Conservation (phyloP, 306 rosid species). For the Castanopsis chinensis region DNA sequence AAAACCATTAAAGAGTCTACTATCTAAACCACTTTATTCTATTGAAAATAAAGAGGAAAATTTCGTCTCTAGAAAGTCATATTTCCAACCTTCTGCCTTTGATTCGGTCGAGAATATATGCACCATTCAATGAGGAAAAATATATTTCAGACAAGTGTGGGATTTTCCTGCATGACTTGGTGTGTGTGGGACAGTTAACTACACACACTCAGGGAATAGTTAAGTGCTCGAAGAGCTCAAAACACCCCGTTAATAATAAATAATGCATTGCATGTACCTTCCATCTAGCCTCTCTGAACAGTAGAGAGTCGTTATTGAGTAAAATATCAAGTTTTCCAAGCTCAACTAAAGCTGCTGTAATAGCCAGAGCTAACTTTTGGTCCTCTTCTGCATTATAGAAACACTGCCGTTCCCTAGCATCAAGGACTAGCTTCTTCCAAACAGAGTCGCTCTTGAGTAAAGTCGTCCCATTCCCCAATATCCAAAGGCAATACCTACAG, state of each 20-base stretch:
- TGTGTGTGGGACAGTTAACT: too few species aligned
- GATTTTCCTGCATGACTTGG: too few species aligned
- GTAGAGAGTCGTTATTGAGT: constrained; percentile 21
- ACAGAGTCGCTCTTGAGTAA: constrained; percentile 26
- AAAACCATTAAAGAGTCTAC: too few species aligned
- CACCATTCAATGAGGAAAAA: not conserved
- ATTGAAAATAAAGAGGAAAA: too few species aligned
- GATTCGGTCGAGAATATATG: too few species aligned
- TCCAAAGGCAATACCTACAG: constrained; percentile 49
- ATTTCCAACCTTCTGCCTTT: not conserved
- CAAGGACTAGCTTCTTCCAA: constrained; percentile 38
- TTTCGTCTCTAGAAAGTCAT: not conserved
- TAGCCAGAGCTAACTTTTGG: constrained; percentile 29
- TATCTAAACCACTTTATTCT: too few species aligned
- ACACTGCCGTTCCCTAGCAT: constrained; percentile 40
- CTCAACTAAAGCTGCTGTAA: constrained; percentile 27
- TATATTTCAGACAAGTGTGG: constrained; percentile 1
- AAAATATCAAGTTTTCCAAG: constrained; percentile 27
- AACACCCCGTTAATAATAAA: too few species aligned
- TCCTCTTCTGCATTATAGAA: constrained; percentile 47
- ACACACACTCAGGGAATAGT: too few species aligned
- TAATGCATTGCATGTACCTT: constrained; percentile 30
- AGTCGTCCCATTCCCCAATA: constrained; percentile 53
- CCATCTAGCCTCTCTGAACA: constrained; percentile 45
- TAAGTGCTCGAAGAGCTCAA: too few species aligned